These are phyloP conservation scores for Passiflora organensis DNA, from an alignment of 345 rosid species.

Conservation along the genomic window DNA sequence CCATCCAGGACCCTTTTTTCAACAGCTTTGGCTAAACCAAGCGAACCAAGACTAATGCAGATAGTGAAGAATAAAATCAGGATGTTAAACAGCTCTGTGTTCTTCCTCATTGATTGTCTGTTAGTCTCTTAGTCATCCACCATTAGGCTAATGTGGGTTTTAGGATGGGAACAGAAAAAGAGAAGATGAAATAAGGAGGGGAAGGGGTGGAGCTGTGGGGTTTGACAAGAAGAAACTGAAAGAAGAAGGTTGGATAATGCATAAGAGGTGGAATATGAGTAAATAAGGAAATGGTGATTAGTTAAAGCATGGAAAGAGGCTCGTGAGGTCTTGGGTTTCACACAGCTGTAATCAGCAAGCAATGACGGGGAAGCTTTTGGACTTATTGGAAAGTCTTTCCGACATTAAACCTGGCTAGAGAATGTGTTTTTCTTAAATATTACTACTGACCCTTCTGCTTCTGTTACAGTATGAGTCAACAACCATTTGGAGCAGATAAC, in stretches of 20 bases:
- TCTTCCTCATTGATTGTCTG: slow-evolving; percentile 20
- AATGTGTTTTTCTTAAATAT: slow-evolving; percentile 38
- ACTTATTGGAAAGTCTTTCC: slow-evolving; percentile 50
- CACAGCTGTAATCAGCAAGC: slow-evolving; percentile 42
- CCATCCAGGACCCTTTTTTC: slow-evolving; percentile 21
- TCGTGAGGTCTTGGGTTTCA: slow-evolving; percentile 49
- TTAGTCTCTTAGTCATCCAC: slow-evolving; percentile 17
- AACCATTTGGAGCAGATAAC: neutral
- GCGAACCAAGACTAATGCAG: slow-evolving; percentile 34
- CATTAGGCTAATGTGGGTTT: neutral
- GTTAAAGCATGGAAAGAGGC: slow-evolving; percentile 27
- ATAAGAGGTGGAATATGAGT: slow-evolving; percentile 25
- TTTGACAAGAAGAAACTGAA: slow-evolving; percentile 20
- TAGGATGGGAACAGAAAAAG: neutral
- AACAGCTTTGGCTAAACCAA: slow-evolving; percentile 30
- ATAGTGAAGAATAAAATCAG: slow-evolving; percentile 39
- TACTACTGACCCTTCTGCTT: slow-evolving; percentile 27
- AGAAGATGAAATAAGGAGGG: neutral
- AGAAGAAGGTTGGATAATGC: slow-evolving; percentile 30
- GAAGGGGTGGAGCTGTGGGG: neutral
- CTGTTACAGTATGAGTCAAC: slow-evolving; percentile 18
- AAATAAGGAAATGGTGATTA: slow-evolving; percentile 17
- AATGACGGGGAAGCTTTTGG: slow-evolving; percentile 44
- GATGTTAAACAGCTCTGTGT: slow-evolving; percentile 27
- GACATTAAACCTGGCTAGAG: slow-evolving; percentile 60